These are phyloP conservation scores for Phytophthora meadii DNA, from an alignment of 352 stramenopile genomes.

Conservation along the genomic window DNA sequence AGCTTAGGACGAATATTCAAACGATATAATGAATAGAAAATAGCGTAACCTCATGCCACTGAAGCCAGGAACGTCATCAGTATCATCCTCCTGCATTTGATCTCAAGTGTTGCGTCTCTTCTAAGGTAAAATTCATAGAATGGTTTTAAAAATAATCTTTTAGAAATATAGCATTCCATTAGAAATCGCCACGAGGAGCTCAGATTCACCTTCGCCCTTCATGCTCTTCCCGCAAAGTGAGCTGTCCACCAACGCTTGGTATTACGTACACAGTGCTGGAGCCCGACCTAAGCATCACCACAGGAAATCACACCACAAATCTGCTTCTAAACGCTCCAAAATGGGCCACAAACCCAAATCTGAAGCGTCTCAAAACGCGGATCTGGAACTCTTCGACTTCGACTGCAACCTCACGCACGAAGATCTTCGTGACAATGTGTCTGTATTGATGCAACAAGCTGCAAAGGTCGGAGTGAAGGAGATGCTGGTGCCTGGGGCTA, in stretches of 20 bases:
- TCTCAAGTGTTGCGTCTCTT: slow-evolving; percentile 14
- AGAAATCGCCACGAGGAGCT: too few relatives aligned
- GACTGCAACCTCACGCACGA: slow-evolving; percentile 86
- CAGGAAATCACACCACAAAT: slow-evolving; percentile 18
- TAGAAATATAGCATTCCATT: too few relatives aligned
- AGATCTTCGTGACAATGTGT: slow-evolving; percentile 55
- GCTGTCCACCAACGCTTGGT: slow-evolving; percentile 37
- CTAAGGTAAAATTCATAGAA: not conserved
- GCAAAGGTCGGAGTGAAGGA: slow-evolving; percentile 54
- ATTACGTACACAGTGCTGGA: slow-evolving; percentile 31
- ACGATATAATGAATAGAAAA: not conserved
- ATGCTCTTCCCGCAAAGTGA: slow-evolving; percentile 24
- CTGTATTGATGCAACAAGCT: slow-evolving; percentile 46
- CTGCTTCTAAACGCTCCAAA: slow-evolving; percentile 7
- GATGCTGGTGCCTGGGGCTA: slow-evolving; percentile 82
- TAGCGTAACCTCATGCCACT: slow-evolving; percentile 38
- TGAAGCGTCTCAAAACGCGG: not conserved
- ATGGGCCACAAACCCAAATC: slow-evolving; percentile 6
- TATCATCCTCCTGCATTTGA: slow-evolving; percentile 21
- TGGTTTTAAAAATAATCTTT: not conserved
- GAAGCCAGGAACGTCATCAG: slow-evolving; percentile 39
- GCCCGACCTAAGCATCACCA: slow-evolving; percentile 18
- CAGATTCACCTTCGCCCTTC: not conserved
- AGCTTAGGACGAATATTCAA: not conserved
- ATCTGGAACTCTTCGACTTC: slow-evolving; percentile 73